phyloP scores from a whole-genome alignment of 495 filamentous ascomycete species.

The Aspergillus kassunensis region DNA sequence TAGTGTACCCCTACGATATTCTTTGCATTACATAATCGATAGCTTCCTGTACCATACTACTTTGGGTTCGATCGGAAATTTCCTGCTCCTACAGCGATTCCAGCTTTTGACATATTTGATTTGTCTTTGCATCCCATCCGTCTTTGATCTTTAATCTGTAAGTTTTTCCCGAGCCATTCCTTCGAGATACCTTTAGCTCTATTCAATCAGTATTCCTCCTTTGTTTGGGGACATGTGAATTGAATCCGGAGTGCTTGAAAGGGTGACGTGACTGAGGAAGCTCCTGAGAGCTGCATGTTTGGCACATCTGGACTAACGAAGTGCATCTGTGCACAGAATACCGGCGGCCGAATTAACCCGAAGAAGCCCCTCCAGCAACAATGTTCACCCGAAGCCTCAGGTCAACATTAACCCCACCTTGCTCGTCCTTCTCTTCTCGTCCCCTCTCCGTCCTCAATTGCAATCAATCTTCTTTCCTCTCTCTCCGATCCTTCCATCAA shows the following conservation, averaged over 20 bases:
- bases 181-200: background rate
- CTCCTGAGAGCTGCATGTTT: conserved; percentile 20
- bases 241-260: background rate
- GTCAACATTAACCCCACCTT: conserved; percentile 46
- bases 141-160: conserved; percentile 3
- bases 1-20: conserved; percentile 11
- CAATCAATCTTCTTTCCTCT: conserved; percentile 35
- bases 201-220: background rate
- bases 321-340: conserved; percentile 22
- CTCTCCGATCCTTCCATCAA: conserved; percentile 57
- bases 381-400: conserved; percentile 49
- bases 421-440: conserved; percentile 42
- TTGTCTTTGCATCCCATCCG: background rate
- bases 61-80: conserved; percentile 9
- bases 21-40: conserved; percentile 14
- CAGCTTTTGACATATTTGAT: background rate
- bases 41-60: conserved; percentile 10
- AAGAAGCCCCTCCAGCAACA: conserved; percentile 41
- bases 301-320: conserved; percentile 19
- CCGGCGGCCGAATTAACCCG: conserved; percentile 28
- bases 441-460: conserved; percentile 43
- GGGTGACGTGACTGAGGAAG: background rate
- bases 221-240: too few relatives aligned
- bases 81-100: conserved; percentile 1
- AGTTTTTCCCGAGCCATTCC: conserved; percentile 1